Conservation (phyloP, 192 early-diverging fungal species). For the Backusella liffmaniae region DNA sequence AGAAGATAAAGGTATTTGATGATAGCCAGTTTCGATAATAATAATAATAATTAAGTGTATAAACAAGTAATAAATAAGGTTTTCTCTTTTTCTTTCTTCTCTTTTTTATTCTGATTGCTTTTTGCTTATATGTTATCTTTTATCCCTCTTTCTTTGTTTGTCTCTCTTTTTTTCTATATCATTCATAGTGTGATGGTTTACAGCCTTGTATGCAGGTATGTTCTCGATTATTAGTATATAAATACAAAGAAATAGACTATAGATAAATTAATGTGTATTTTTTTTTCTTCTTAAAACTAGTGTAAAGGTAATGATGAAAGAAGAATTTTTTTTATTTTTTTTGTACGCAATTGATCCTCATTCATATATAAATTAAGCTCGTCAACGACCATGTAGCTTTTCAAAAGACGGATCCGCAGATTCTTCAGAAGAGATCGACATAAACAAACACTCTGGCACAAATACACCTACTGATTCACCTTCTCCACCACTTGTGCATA, state of each 20-base stretch:
- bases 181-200: constrained; percentile 37
- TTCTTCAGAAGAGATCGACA: neutral
- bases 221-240: neutral
- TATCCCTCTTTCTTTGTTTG: neutral
- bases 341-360: neutral
- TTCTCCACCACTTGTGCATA: neutral
- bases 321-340: neutral
- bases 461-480: neutral
- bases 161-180: neutral
- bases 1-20: constrained; percentile 37
- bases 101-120: neutral
- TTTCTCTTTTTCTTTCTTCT: neutral
- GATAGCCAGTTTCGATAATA: neutral
- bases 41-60: neutral
- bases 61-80: too few species aligned
- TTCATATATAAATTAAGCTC: constrained; percentile 20
- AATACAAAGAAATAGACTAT: too few species aligned
- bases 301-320: constrained; percentile 24
- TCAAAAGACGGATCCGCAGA: constrained; percentile 28
- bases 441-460: neutral
- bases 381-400: constrained; percentile 36
- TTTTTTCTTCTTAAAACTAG: constrained; percentile 2
- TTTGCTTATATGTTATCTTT: neutral
- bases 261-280: too few species aligned
- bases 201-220: constrained; percentile 43